phyloP scores from a whole-genome alignment of 257 asterid genomes.

The Solanum medicagineum region DNA sequence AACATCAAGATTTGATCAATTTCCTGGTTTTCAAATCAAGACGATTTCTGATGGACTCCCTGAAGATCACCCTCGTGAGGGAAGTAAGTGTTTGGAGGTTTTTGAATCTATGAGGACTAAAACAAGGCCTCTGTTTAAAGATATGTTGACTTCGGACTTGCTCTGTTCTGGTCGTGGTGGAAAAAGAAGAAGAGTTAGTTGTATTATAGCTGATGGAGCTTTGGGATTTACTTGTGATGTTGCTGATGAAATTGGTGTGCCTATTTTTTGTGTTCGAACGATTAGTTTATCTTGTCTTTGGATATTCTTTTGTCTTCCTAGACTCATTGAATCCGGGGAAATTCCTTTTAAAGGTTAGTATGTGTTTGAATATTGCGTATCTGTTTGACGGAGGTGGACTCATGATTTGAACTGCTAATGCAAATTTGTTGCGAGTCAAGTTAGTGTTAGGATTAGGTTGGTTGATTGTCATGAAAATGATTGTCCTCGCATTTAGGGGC shows the following conservation, averaged over 20 bases:
- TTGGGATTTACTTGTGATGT: constrained; percentile 43
- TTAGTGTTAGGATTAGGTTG: background rate
- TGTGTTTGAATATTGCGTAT: background rate
- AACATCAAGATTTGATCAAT: constrained; percentile 16
- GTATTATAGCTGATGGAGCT: constrained; percentile 34
- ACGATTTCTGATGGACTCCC: constrained; percentile 46
- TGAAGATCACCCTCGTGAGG: constrained; percentile 29
- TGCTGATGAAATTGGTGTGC: constrained; percentile 43
- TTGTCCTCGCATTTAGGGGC: too few relatives aligned
- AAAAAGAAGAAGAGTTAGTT: constrained; percentile 17
- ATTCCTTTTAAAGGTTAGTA: constrained; percentile 25
- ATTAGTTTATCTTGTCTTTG: constrained; percentile 45
- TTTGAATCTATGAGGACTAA: background rate
- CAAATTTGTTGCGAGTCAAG: background rate
- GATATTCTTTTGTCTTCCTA: constrained; percentile 34
- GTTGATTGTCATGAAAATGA: background rate
- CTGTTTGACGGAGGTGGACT: background rate
- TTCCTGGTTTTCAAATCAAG: constrained; percentile 26
- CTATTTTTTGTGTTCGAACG: constrained; percentile 43
- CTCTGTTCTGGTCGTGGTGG: background rate
- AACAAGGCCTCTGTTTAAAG: constrained; percentile 13
- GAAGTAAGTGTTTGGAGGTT: constrained; percentile 8
- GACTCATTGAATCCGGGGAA: constrained; percentile 50
- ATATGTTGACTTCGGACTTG: constrained; percentile 24
- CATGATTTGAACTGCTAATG: background rate